Evolutionary conservation across 2,329 filamentous ascomycete genomes (phyloP).

Genomic region (Botrytis paeoniae): DNA sequence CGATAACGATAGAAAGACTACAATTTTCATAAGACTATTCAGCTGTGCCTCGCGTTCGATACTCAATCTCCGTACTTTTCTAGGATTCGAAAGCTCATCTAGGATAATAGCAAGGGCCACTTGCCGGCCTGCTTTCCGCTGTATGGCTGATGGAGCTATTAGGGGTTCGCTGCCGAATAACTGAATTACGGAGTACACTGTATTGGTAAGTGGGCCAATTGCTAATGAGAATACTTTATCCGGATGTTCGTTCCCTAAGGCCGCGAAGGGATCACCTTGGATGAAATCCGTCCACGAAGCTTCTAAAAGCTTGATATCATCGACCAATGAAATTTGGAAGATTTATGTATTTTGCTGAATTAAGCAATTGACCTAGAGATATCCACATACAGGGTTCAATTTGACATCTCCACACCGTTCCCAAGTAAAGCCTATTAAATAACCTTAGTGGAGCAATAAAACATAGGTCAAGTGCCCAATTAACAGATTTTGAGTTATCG

Average conservation of each 20-base stretch:
- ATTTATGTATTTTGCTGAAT: background rate
- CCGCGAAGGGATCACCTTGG: background rate
- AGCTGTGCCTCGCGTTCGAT: background rate
- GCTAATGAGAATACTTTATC: background rate
- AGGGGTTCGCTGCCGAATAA: background rate
- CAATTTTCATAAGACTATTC: background rate
- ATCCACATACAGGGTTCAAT: background rate
- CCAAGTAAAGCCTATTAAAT: background rate
- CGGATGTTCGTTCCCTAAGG: background rate
- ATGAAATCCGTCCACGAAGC: background rate
- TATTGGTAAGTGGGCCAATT: background rate
- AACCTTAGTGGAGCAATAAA: background rate
- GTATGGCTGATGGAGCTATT: background rate
- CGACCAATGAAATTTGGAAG: constrained; percentile 26
- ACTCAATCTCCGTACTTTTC: background rate
- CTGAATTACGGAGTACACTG: background rate
- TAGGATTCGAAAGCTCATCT: background rate
- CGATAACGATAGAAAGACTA: background rate
- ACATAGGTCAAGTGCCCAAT: constrained; percentile 35
- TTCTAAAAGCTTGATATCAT: background rate
- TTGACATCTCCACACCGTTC: background rate
- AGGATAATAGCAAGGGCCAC: background rate
- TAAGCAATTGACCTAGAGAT: background rate
- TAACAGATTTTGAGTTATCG: background rate
- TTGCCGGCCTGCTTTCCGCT: background rate